Evolutionary conservation across 129 eudicot species (phyloP), one percentile per base, ranked within the genome.

Genomic region (Calendula officinalis): DNA sequence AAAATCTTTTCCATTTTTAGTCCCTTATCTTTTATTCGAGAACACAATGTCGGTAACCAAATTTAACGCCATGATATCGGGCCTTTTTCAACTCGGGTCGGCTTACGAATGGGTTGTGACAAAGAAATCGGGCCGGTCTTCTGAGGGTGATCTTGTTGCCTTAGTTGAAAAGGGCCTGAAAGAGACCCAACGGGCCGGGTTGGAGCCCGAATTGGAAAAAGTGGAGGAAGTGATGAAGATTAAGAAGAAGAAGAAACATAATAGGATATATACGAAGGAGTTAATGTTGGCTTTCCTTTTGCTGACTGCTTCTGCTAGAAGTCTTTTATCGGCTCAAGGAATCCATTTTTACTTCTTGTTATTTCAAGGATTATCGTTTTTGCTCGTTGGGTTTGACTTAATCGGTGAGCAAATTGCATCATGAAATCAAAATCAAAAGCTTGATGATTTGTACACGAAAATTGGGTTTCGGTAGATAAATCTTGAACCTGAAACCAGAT

Each of bases 81-180:
- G 97, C 44, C 84, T 91, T 36, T 91, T 91, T 74, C 97, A 91
- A 64, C 82, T 91, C 7, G 97, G 97, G 40, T 86, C 94, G 60
- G 95, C 97, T 0, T 91, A 91, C 7, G 97, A 91, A 58, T 91
- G 97, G 97, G 92, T 87, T 5, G 97, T 91, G 13, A 91, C 97
- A 46, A 91, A 91, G 84, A 91, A 91, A 81, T 91, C 97, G 1
- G 97, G 97, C 4, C 90, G 97, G 38, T 87, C 95, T 39, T 91
- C 97, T 0, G 94, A 91, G 68, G 95, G 94, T 2, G 97, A 91
- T 60, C 91, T 91, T 4, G 52, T 59, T 7, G 62, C 87, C 15
- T 64, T 91, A 56, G 69, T 67, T 0, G 95, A 75, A 67, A 80
- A 82, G 45, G 79, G 79, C n/a, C 49, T 71, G 2, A 69, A 56